Percentiles rank a stretch among this genome's conserved stretches.
These are phyloP conservation scores for Murraya paniculata DNA, from an alignment of 345 rosid species.

Conservation along the genomic window DNA sequence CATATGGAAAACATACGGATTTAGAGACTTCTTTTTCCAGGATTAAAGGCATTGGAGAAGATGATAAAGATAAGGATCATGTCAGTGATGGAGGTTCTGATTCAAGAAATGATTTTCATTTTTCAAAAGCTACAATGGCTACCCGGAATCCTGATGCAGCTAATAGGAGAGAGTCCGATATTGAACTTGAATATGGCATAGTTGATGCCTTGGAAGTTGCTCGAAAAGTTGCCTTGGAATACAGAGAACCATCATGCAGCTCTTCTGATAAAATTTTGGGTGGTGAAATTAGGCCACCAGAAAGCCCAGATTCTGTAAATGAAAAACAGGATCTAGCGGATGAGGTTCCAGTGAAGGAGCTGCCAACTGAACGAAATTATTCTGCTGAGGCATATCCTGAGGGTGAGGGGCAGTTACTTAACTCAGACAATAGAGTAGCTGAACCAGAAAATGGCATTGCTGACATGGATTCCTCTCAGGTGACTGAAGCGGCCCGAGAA, in stretches of 20 bases:
- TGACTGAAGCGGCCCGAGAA: constrained; percentile 53
- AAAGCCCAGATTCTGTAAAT: constrained; percentile 46
- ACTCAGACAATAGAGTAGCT: constrained; percentile 30
- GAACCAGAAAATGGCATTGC: constrained; percentile 39
- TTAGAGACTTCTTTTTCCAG: constrained; percentile 27
- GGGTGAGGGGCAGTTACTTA: constrained; percentile 29
- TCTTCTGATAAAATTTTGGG: constrained; percentile 56
- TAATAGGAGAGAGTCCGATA: constrained; percentile 46
- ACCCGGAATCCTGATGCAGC: constrained; percentile 37
- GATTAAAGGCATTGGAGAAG: constrained; percentile 35
- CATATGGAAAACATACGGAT: constrained; percentile 30
- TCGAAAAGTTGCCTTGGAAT: constrained; percentile 78
- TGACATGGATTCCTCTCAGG: constrained; percentile 56
- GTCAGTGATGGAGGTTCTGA: constrained; percentile 35
- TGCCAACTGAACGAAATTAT: constrained; percentile 38
- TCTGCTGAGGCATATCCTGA: constrained; percentile 36
- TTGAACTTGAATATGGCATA: constrained; percentile 66
- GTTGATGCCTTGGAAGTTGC: constrained; percentile 93
- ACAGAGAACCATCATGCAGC: constrained; percentile 57
- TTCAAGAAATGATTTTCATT: constrained; percentile 35
- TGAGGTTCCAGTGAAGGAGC: constrained; percentile 37
- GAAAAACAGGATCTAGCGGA: constrained; percentile 25
- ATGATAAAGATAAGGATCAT: constrained; percentile 36
- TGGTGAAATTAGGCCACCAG: constrained; percentile 42
- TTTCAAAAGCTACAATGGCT: constrained; percentile 33